Conservation (phyloP, 164 flowering plant genomes). For the Annona squamosa region DNA sequence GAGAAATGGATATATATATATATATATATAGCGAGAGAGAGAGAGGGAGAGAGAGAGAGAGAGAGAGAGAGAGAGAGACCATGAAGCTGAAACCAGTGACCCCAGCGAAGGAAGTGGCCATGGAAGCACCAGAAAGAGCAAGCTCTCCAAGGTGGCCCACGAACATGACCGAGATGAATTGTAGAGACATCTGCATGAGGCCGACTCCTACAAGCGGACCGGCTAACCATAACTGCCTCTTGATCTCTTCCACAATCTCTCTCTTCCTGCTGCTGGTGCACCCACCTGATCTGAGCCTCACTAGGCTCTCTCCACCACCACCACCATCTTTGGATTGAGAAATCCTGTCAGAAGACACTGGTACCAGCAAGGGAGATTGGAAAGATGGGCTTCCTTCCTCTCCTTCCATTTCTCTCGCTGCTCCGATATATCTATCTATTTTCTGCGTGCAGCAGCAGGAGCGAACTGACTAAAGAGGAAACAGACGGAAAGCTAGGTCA, state of each 20-base stretch:
- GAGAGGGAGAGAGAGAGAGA: background rate
- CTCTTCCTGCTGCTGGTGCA: background rate
- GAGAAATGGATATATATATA: too few relatives aligned
- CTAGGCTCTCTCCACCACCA: background rate
- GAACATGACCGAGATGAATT: constrained; percentile 60
- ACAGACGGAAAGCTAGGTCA: too few relatives aligned
- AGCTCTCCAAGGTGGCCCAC: constrained; percentile 76
- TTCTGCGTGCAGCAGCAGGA: background rate
- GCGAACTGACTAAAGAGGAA: too few relatives aligned
- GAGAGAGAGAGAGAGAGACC: constrained; percentile 26
- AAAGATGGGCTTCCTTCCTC: constrained; percentile 4
- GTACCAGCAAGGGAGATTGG: background rate
- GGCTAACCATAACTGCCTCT: constrained; percentile 55
- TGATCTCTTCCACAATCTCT: constrained; percentile 40
- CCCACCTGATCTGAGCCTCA: background rate
- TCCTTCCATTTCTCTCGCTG: background rate
- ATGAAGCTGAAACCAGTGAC: constrained; percentile 70
- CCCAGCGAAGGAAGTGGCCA: constrained; percentile 67
- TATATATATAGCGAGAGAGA: too few relatives aligned
- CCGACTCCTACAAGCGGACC: constrained; percentile 49
- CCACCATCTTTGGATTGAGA: background rate
- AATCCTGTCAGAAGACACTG: background rate
- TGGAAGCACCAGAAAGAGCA: constrained; percentile 62
- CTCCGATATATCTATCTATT: background rate
- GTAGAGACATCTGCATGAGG: constrained; percentile 37